Evolutionary conservation across 2,329 filamentous ascomycete genomes (phyloP).

Genomic region (Falciphora oryzae): DNA sequence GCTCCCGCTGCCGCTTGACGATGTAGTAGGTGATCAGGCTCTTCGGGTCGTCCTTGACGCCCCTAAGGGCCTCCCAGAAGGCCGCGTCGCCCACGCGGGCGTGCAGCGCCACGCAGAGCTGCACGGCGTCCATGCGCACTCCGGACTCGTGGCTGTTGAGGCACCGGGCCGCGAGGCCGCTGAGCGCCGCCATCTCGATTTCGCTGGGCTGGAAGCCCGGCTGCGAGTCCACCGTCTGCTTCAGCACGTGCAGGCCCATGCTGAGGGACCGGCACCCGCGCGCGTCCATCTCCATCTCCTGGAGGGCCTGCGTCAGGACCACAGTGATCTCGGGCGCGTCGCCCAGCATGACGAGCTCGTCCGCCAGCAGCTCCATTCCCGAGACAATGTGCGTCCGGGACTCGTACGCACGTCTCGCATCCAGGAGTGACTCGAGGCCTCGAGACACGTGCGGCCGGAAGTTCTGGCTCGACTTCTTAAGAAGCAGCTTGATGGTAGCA

Average conservation of each 20-base stretch:
- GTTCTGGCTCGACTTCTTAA: constrained; percentile 59
- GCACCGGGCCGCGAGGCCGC: constrained; percentile 47
- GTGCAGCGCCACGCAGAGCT: constrained; percentile 70
- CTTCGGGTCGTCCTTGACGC: constrained; percentile 64
- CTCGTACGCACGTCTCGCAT: constrained; percentile 61
- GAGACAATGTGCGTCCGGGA: constrained; percentile 65
- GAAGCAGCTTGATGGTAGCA: constrained; percentile 65
- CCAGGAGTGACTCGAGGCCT: constrained; percentile 61
- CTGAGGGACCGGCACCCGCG: constrained; percentile 48
- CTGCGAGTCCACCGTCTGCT: constrained; percentile 47
- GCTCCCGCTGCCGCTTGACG: constrained; percentile 61
- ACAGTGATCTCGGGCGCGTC: constrained; percentile 55
- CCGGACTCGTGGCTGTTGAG: constrained; percentile 56
- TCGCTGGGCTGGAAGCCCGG: constrained; percentile 44
- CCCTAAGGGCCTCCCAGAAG: constrained; percentile 65
- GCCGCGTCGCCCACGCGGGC: constrained; percentile 49
- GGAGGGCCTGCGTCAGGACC: constrained; percentile 45
- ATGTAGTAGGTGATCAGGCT: constrained; percentile 78
- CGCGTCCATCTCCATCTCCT: constrained; percentile 36
- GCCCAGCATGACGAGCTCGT: constrained; percentile 63
- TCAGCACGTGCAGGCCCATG: constrained; percentile 60
- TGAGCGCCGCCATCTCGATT: constrained; percentile 44
- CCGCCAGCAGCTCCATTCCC: constrained; percentile 66
- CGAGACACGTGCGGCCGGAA: constrained; percentile 64
- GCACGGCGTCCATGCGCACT: constrained; percentile 69